Evolutionary conservation across 2,329 filamentous ascomycete genomes (phyloP).

Genomic region (Cladorrhinum sp.): DNA sequence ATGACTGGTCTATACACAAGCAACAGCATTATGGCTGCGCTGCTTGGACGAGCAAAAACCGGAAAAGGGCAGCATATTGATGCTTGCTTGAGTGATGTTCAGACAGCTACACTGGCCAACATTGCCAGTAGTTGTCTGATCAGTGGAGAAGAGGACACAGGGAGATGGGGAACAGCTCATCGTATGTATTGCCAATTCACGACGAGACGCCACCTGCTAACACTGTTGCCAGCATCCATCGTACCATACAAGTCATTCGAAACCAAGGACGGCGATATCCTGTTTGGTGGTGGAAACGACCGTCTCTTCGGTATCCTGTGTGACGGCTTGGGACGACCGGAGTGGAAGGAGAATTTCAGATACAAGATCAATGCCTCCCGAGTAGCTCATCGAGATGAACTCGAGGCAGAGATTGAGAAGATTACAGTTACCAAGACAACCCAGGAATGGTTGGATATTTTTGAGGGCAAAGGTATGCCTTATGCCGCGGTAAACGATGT

Average conservation of each 20-base stretch:
- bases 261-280: constrained; percentile 66
- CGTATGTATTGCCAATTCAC: constrained; percentile 51
- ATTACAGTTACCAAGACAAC: constrained; percentile 77
- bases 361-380: constrained; percentile 61
- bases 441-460: constrained; percentile 77
- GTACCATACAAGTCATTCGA: constrained; percentile 89
- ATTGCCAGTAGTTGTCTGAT: constrained; percentile 90
- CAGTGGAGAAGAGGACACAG: constrained; percentile 80
- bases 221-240: constrained; percentile 69
- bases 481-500: constrained; percentile 93
- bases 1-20: constrained; percentile 94
- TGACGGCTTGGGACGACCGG: constrained; percentile 53
- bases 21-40: constrained; percentile 91
- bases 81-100: constrained; percentile 86
- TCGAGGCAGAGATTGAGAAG: constrained; percentile 76
- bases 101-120: constrained; percentile 91
- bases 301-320: constrained; percentile 65
- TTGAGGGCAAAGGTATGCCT: constrained; percentile 90
- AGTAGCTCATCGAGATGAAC: constrained; percentile 67
- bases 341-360: constrained; percentile 58
- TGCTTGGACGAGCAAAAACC: constrained; percentile 71
- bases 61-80: constrained; percentile 90
- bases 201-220: neutral
- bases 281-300: constrained; percentile 72
- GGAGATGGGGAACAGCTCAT: constrained; percentile 94